Evolutionary conservation across 1,284 basidiomycete genomes (phyloP), one percentile per base, ranked within the genome.

Genomic region (Tausonia pullulans): DNA sequence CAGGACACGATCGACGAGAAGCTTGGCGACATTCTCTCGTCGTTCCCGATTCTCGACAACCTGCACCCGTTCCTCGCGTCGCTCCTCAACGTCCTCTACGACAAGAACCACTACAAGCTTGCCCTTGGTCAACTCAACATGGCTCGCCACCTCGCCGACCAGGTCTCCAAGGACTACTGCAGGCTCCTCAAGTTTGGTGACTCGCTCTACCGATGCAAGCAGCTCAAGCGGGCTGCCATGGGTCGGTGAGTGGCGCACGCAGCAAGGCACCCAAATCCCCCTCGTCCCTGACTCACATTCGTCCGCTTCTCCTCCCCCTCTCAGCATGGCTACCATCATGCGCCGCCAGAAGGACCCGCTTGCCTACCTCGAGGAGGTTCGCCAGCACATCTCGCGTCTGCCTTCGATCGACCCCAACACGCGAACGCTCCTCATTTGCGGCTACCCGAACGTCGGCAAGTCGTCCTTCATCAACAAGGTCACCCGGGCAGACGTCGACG

Each of bases 31-130:
- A 99, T 99, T 73, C 79, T 99, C 70, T 83, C 84, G 57, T 95
- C 98, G 75, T 99, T 99, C 78, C 95, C 95, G 16, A 87, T 98
- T 76, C 87, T 98, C 65, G 94, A 98, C 77, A 93, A 97, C 74
- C 81, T 97, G 7, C 93, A 97, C 75, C 93, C 93, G 3, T 97
- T 97, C 81, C 81, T 96, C 43, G 84, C 91, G 4, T 93, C 90
- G 2, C 81, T 97, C 46, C 85, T 97, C 81, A 97, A 97, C 75
- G 93, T 97, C 10, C 82, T 97, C 48, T 97, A 97, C 78, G 93
- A 97, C 82, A 97, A 96, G 79, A 96, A 96, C 74, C 93, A 97
- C 75, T 97, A 96, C 84, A 97, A 96, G 79, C 88, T 97, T 62
- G 93, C 93, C 4, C 81, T 97, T 40, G 93, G 94, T 69, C 93